Conservation (phyloP, 257 asterid genomes). For the Solanum sitiens region DNA sequence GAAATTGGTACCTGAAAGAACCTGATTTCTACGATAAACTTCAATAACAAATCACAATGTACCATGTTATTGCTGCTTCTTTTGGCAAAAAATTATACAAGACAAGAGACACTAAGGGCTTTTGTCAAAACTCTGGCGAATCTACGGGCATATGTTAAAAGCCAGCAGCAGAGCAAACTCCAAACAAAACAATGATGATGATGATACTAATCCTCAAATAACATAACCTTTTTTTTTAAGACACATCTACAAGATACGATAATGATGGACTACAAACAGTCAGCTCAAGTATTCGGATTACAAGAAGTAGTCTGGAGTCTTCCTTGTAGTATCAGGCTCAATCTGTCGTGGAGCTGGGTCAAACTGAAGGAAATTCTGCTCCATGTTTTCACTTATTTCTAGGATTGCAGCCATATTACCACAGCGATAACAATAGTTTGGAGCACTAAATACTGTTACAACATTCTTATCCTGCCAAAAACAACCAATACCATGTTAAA, state of each 20-base stretch:
- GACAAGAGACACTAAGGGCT: constrained; percentile 34
- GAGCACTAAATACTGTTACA: constrained; percentile 89
- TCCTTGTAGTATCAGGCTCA: constrained; percentile 90
- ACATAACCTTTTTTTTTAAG: constrained; percentile 39
- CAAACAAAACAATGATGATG: constrained; percentile 38
- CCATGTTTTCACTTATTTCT: constrained; percentile 91
- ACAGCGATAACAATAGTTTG: constrained; percentile 92
- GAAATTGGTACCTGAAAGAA: background rate
- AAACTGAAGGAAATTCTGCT: constrained; percentile 88
- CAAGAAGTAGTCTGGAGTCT: constrained; percentile 92
- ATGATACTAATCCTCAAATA: constrained; percentile 40
- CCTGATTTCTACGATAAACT: background rate
- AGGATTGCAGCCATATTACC: constrained; percentile 99
- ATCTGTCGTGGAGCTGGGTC: constrained; percentile 98
- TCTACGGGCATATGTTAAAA: constrained; percentile 32
- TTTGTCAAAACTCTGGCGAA: constrained; percentile 21
- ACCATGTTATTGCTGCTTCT: constrained; percentile 34
- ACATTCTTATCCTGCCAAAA: constrained; percentile 79
- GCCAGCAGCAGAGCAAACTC: constrained; percentile 40
- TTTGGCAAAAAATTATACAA: constrained; percentile 43
- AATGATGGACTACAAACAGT: constrained; percentile 21
- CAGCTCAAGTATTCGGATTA: constrained; percentile 23
- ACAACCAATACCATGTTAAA: background rate
- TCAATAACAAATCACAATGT: constrained; percentile 37
- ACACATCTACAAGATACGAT: constrained; percentile 53